Conservation (phyloP, 2,329 filamentous ascomycete species). For the Colletotrichum brevisporum region DNA sequence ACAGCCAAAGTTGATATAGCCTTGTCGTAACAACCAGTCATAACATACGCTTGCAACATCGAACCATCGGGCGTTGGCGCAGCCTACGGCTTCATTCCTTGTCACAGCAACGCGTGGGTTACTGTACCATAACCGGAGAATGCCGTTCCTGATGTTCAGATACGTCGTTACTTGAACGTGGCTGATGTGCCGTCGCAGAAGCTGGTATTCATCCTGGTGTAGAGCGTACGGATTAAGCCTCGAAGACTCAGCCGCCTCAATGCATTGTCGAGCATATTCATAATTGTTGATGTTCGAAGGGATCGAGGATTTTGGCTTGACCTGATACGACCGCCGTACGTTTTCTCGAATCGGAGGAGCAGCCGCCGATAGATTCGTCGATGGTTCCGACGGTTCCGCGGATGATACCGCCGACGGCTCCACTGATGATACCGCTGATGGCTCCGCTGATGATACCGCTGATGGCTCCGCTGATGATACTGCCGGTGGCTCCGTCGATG, state of each 20-base stretch:
- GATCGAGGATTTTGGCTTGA: conserved; percentile 86
- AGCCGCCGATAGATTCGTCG: conserved; percentile 31
- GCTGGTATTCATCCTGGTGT: conserved; percentile 85
- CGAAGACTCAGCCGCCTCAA: conserved; percentile 89
- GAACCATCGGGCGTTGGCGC: conserved; percentile 91
- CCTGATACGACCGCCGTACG: conserved; percentile 64
- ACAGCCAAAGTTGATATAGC: conserved; percentile 98
- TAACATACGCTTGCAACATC: conserved; percentile 90
- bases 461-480: too few relatives aligned
- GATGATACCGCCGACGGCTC: too few relatives aligned
- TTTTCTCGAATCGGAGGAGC: conserved; percentile 42
- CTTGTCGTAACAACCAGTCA: conserved; percentile 90
- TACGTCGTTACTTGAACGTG: conserved; percentile 94
- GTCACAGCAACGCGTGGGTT: conserved; percentile 88
- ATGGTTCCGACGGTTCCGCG: conserved; percentile 38
- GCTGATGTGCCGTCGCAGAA: conserved; percentile 86
- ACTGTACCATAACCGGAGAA: conserved; percentile 88
- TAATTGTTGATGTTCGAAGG: conserved; percentile 79
- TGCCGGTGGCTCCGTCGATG: too few relatives aligned
- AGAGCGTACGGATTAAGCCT: conserved; percentile 90
- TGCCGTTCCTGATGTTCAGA: conserved; percentile 95
- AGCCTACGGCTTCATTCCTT: conserved; percentile 89
- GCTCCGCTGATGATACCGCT: too few relatives aligned
- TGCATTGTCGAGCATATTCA: conserved; percentile 92
- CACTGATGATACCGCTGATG: too few relatives aligned